Evolutionary conservation across 805 yeast species (phyloP), one percentile per base, ranked within the genome.

Genomic region (Ogataea pilisensis): DNA sequence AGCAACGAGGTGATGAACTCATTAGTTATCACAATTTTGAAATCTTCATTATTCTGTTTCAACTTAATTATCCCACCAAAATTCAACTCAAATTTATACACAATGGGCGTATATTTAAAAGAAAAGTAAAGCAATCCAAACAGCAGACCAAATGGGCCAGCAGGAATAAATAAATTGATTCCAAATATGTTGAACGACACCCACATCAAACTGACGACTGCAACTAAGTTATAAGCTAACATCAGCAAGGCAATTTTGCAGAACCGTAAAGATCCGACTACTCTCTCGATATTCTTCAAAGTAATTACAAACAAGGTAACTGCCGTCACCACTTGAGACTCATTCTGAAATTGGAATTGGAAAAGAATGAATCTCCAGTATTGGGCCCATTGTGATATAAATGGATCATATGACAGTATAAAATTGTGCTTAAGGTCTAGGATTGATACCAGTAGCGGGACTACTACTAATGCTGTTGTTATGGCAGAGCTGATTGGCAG

Each of bases 331-430:
- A 71, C 76, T 57, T 81, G 85, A 5, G 82, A 71, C 54, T 79
- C 85, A 53, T 76, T 79, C 33, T 75, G 65, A 37, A 76, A 75
- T n/a, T 75, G 64, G 11, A 75, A 21, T 53, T 78, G 86, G 48
- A 68, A 72, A 6, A 70, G 54, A 7, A 69, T 34, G 8, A 76
- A 54, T 38, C 86, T 61, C 75, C 82, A 80, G 53, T 70, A 80
- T 48, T 81, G 88, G 11, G 56, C 39, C 64, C 80, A 80, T 43
- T 72, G 66, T 2, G 68, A 50, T 8, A 81, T 65, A 50, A 71
- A 78, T 2, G 88, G 88, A 43, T 69, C 73, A 36, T 73, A 66
- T 9, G 70, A 54, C 17, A 76, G 60, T 5, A 55, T 48, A 43
- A 73, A 70, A 34, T 63, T 53, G 31, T 72, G 69, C 55, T 76